Evolutionary conservation across 345 rosid species (phyloP), one percentile per base, ranked within the genome.

Genomic region (Citrus mangshanensis): DNA sequence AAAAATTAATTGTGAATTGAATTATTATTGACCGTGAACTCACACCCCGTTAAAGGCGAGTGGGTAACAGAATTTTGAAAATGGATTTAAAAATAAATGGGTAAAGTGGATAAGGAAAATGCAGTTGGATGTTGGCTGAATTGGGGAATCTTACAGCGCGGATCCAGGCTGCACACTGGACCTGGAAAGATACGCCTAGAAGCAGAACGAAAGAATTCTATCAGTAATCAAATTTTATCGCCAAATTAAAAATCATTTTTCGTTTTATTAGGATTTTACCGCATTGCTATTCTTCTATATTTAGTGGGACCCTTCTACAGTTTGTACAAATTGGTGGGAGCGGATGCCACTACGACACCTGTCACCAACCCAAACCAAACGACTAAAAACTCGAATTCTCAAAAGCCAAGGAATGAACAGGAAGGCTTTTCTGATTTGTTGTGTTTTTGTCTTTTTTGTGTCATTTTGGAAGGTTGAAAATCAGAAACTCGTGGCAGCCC

Each of bases 401-500:
- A 46, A 46, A 46, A 13, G 1, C 51, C 51, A 58, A 51, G 76
- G 77, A 70, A 82, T 42, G 73, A 75, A 58, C 75, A 70, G 5
- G 32, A 51, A 19, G n/a, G 21, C 0, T 27, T 37, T 30, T 78
- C 65, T 55, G 80, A 73, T 75, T 81, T 82, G 86, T 42, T 38
- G 32, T 1, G 14, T 49, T 21, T 21, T 22, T 9, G 62, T 25
- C 21, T 59, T 25, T 30, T 25, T 25, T 32, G 54, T 32, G 32
- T 58, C 54, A 19, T 28, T 68, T 71, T 10, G 70, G 27, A 37
- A 38, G 81, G 70, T 84, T 32, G 75, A 77, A 62, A 84, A 88
- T 68, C 86, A 80, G 85, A 80, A 79, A 83, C 30, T 84, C 80
- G 89, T 79, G 89, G 88, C 74, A 80, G 64, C 60, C 81, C 77